phyloP scores from a whole-genome alignment of 2,329 filamentous ascomycete genomes.

The Tricladium varicosporioides region DNA sequence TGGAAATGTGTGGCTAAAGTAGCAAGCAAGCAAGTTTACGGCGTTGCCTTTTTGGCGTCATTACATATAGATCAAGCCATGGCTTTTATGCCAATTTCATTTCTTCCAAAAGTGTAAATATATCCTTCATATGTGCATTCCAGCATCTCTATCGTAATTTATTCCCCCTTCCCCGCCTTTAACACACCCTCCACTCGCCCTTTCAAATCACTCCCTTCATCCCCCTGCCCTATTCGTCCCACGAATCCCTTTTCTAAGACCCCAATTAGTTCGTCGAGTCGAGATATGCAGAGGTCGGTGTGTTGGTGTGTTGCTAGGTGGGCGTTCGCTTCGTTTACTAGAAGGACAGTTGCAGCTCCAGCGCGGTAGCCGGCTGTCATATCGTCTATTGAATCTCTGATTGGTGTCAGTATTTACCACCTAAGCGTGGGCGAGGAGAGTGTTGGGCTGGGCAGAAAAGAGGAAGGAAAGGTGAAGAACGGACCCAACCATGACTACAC shows the following conservation, averaged over 20 bases:
- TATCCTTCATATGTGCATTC: too few species aligned
- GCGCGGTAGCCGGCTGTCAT: conserved; percentile 83
- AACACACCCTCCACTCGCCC: conserved; percentile 20
- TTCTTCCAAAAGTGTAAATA: background rate
- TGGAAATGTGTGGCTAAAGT: background rate
- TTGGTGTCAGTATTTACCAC: conserved; percentile 55
- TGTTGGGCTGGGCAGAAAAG: too few species aligned
- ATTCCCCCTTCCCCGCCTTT: conserved; percentile 20
- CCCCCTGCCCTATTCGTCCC: conserved; percentile 38
- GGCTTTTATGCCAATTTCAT: background rate
- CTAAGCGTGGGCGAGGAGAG: too few species aligned
- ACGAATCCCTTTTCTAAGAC: conserved; percentile 75
- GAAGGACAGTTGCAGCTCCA: conserved; percentile 85
- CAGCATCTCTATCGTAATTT: background rate
- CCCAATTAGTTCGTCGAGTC: conserved; percentile 72
- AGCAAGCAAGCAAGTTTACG: conserved; percentile 6
- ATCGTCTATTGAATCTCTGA: conserved; percentile 83
- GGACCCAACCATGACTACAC: conserved; percentile 44
- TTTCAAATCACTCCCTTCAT: conserved; percentile 24
- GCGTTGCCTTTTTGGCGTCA: conserved; percentile 19
- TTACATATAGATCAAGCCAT: conserved; percentile 14
- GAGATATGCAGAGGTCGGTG: conserved; percentile 71
- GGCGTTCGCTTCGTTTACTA: conserved; percentile 78
- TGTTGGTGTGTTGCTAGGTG: conserved; percentile 68
- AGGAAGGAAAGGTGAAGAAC: background rate